A percentile compares a stretch with the other conserved stretches of the same genome.
Evolutionary conservation across 2,329 filamentous ascomycete genomes (phyloP).

Genomic region (Nemania bipapillata): DNA sequence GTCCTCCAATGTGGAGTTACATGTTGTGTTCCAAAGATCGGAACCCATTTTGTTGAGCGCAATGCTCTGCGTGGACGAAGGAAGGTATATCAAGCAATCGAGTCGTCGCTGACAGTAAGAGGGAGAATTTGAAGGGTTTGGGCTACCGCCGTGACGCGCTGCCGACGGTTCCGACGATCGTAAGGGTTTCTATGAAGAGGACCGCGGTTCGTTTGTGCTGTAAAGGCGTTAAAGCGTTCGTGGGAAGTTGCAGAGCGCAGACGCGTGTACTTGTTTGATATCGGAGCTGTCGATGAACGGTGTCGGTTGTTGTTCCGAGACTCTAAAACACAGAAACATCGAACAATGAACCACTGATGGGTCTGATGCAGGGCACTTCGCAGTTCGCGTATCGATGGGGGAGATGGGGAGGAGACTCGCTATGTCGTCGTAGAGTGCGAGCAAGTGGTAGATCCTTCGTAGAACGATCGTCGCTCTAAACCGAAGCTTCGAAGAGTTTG

Average conservation of each 20-base stretch:
- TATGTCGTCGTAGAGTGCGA: neutral
- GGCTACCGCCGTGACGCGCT: constrained; percentile 15
- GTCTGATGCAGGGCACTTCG: neutral
- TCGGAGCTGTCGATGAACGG: constrained; percentile 1
- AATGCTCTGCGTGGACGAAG: neutral
- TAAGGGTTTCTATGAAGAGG: neutral
- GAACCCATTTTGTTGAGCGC: constrained; percentile 31
- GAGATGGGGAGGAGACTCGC: neutral
- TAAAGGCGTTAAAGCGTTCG: neutral
- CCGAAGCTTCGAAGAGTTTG: constrained; percentile 3
- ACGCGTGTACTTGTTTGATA: neutral
- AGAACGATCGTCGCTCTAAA: constrained; percentile 1
- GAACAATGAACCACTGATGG: neutral
- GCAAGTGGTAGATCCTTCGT: neutral
- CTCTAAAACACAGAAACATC: constrained; percentile 2
- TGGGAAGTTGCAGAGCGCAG: constrained; percentile 3
- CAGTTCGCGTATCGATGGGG: neutral
- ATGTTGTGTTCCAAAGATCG: constrained; percentile 48
- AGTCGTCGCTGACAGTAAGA: neutral
- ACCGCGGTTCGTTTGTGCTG: neutral
- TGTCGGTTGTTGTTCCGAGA: neutral
- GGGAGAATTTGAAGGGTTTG: neutral
- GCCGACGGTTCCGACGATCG: neutral
- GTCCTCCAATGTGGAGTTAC: constrained; percentile 52
- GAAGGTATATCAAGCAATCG: constrained; percentile 2